A percentile compares a stretch with the other conserved stretches of the same genome.
phyloP scores from a whole-genome alignment of 345 rosid genomes.

The Syzygium jambos region DNA sequence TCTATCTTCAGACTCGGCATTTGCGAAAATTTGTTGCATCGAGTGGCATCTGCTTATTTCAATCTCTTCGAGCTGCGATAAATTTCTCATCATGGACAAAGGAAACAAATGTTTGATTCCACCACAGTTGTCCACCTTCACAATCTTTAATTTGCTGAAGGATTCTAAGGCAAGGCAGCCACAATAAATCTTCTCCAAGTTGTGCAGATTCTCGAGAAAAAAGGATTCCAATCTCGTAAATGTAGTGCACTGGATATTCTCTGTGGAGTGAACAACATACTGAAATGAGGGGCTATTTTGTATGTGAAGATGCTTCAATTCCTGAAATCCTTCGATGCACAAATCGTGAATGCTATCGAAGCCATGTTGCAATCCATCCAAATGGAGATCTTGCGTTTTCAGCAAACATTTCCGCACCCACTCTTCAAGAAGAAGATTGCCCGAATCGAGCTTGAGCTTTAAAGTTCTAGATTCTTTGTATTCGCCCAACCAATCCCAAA shows the following conservation, averaged over 20 bases:
- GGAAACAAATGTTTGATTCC: neutral
- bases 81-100: fast-evolving
- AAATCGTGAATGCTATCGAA: too few species aligned
- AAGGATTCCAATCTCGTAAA: too few species aligned
- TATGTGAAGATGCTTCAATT: too few species aligned
- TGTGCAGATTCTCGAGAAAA: too few species aligned
- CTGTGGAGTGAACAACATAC: too few species aligned
- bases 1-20: neutral
- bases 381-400: neutral
- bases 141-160: neutral
- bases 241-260: too few species aligned
- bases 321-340: too few species aligned
- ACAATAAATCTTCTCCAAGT: too few species aligned
- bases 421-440: neutral
- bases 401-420: neutral
- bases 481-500: neutral
- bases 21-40: fast-evolving
- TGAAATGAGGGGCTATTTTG: too few species aligned
- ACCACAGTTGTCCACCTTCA: neutral
- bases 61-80: neutral
- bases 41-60: neutral
- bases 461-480: neutral
- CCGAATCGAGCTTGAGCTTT: neutral
- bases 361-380: neutral
- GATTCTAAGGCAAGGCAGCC: too few species aligned